These are phyloP conservation scores for Phycomyces blakesleeanus DNA, from an alignment of 192 early-diverging fungal genomes.

Conservation along the genomic window DNA sequence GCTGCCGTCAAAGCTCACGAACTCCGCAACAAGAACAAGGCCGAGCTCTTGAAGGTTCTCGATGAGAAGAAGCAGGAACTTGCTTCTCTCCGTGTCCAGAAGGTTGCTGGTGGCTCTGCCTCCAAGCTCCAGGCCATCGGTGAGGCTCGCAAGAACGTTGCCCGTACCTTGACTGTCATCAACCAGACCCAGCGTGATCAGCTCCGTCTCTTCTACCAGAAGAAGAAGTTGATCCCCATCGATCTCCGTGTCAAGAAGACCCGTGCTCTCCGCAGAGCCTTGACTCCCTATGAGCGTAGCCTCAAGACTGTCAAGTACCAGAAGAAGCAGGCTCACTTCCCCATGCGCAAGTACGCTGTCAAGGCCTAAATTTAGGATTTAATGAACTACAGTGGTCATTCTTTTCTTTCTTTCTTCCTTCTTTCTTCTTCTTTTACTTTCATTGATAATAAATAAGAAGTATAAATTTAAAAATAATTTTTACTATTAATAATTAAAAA, in stretches of 20 bases:
- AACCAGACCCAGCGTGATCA: conserved; percentile 88
- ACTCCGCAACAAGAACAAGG: conserved; percentile 92
- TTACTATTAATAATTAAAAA: too few species aligned
- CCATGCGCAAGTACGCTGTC: conserved; percentile 87
- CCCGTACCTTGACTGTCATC: conserved; percentile 94
- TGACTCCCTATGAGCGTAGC: conserved; percentile 78
- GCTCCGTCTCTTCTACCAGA: conserved; percentile 86
- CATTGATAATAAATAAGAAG: conserved; percentile 11
- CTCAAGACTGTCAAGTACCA: conserved; percentile 84
- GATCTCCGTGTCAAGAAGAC: conserved; percentile 99
- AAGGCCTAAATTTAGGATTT: conserved; percentile 60
- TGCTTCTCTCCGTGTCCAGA: conserved; percentile 88
- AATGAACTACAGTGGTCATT: not conserved
- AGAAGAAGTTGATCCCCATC: conserved; percentile 93
- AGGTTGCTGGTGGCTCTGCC: conserved; percentile 74
- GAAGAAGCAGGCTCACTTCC: conserved; percentile 89
- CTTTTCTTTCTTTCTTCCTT: not conserved
- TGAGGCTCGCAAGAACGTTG: conserved; percentile 90
- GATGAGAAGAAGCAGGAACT: conserved; percentile 96
- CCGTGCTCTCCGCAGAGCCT: conserved; percentile 92
- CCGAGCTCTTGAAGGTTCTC: conserved; percentile 86
- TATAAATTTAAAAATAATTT: not conserved
- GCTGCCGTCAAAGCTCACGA: conserved; percentile 89
- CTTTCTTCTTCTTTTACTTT: not conserved
- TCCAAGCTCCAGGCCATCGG: conserved; percentile 80